These are phyloP conservation scores for Arachis hypogaea DNA, from an alignment of 306 rosid species.

Conservation along the genomic window DNA sequence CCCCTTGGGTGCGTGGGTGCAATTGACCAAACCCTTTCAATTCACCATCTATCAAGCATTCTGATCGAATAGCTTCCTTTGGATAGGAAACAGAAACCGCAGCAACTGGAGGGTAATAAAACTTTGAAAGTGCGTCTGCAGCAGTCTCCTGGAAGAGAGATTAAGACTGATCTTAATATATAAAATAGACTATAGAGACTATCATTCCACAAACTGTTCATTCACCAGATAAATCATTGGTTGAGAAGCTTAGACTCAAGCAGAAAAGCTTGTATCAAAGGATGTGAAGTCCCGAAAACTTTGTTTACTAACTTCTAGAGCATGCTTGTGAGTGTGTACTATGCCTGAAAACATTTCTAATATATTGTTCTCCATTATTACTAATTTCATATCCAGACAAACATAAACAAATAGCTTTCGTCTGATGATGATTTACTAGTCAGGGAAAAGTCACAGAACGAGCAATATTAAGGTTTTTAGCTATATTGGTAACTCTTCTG, in stretches of 20 bases:
- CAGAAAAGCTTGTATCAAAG: slow-evolving; percentile 17
- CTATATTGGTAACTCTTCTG: slow-evolving; percentile 18
- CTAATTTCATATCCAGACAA: slow-evolving; percentile 20
- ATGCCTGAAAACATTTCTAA: slow-evolving; percentile 9
- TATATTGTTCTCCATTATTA: slow-evolving; percentile 15
- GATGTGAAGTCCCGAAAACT: slow-evolving; percentile 8
- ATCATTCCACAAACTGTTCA: slow-evolving; percentile 13
- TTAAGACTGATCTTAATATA: slow-evolving; percentile 24
- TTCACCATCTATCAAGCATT: slow-evolving; percentile 81
- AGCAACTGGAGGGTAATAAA: slow-evolving; percentile 95
- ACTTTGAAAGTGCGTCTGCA: slow-evolving; percentile 87
- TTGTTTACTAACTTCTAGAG: slow-evolving; percentile 7
- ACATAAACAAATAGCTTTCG: slow-evolving; percentile 19
- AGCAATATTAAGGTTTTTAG: slow-evolving; percentile 21
- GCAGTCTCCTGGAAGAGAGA: slow-evolving; percentile 65
- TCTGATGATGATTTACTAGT: not conserved
- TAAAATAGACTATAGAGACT: not conserved
- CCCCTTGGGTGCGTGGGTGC: slow-evolving; percentile 98
- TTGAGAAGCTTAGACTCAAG: slow-evolving; percentile 26
- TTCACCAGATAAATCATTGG: slow-evolving; percentile 27
- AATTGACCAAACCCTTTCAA: slow-evolving; percentile 95
- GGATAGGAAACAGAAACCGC: slow-evolving; percentile 95
- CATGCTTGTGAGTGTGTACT: not conserved
- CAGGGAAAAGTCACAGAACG: slow-evolving; percentile 1
- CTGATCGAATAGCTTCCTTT: slow-evolving; percentile 87